Base-by-base conservation (phyloP, 768 basidiomycete genomes). In the Pleurotus tuoliensis region DNA sequence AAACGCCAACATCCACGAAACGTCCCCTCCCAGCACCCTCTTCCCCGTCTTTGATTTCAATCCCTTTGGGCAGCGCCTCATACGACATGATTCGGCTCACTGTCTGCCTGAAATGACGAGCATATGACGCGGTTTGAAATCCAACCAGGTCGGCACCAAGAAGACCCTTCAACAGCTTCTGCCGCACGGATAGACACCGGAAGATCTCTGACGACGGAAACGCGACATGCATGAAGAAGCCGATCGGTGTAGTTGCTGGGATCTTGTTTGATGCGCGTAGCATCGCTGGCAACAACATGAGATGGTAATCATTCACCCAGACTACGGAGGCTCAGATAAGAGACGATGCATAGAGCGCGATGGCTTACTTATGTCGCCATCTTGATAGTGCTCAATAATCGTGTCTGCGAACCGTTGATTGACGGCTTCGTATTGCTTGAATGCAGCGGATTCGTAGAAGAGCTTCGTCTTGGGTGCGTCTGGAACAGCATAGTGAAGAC, bases 151-250 rank as follows among this genome's bases (percentile, higher is more conserved):
- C 93, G 24, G 95, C 92, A 12, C 79, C 94, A n/a, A 98, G 88
- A 66, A 99, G 76, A 15, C 96, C 96, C 34, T 84, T 80, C 22
- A 98, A 76, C 20, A 97, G 80, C 20, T 87, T 81, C 60, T 86
- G 81, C 50, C 89, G 81, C 3, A 90, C 84, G 3, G 88, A 86
- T 27, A 98, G 77, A 70, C 94, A 96, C 6, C 95, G 81, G 80
- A 97, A 97, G 62, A 97, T 95, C 71, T 98, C 96, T 24, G 91
- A 93, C 41, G 86, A 89, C 3, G 95, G 96, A 75, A 97, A 98
- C 2, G 96, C 92, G 56, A 95, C 94, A 67, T 98, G 96, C 72
- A 97, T 83, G 80, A 98, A 98, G 82, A 98, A 97, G 2, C 90
- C 92, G 62, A 93, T 90, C 37, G 86, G 83, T 0, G 85, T 83